Base-by-base conservation (phyloP, 2,329 filamentous ascomycete species). In the Aquanectria penicillioides region DNA sequence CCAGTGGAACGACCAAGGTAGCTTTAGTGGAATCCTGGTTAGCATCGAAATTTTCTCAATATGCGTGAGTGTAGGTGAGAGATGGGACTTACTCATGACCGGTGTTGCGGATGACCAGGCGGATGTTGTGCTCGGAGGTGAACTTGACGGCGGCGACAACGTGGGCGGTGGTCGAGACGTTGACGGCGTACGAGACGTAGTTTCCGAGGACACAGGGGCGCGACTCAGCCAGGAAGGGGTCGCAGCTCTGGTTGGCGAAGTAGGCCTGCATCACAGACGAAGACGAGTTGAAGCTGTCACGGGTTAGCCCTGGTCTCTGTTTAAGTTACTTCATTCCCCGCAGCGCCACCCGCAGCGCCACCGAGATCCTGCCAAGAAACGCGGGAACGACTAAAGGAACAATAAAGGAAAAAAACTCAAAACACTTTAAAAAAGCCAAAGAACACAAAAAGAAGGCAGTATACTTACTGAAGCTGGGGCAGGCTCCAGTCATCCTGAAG, bases 1-100 rank as follows among this genome's bases (percentile, higher is more conserved):
- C 88, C 89, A 0, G 86, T 86, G 0, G 83, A 87, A 36, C 85
- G 83, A 34, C 87, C 88, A 29, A 76, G 61, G 31, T 63, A 63
- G 23, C 59, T 62, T 62, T 57, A 28, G 36, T 53, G n/a, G 6
- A 9, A 2, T 3, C 1, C 9, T 25, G 15, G 41, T 44, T 57
- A 26, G 34, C 6, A 33, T 15, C 1, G 2, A 12, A 7, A n/a
- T n/a, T n/a, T n/a, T n/a, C n/a, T n/a, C n/a, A n/a, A n/a, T n/a
- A n/a, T n/a, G n/a, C n/a, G n/a, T n/a, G n/a, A n/a, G n/a, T n/a
- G n/a, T n/a, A n/a, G n/a, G n/a, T n/a, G n/a, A n/a, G n/a, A n/a
- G n/a, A n/a, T n/a, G n/a, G n/a, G n/a, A 58, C 73, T 63, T 81
- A 84, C 63, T 84, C 81, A 64, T 86, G 83, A 23, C 81, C 83